Evolutionary conservation across 2,329 filamentous ascomycete species (phyloP), one percentile per base, ranked within the genome.

Genomic region (Fusarium sp.): DNA sequence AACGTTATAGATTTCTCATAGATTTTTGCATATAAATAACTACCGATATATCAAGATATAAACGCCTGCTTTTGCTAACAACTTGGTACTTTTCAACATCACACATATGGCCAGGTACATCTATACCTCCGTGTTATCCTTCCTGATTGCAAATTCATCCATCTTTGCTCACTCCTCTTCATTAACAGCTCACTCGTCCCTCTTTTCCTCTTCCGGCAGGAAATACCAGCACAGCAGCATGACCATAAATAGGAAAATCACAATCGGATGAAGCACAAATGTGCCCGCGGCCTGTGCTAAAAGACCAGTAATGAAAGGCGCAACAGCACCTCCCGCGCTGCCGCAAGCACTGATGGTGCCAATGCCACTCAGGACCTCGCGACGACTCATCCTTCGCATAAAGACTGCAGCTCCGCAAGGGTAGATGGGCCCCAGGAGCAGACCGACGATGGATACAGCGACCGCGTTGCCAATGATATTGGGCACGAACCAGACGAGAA

Each of bases 401-500:
- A 94, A 91, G 7, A 93, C 85, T 1, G 89, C 88, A 5, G 89
- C 87, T 0, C 91, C 89, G 78, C 92, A 95, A 0, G 94, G 93
- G 78, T 95, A 97, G 6, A 97, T 87, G 0, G 94, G 94, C 0
- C 94, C 94, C 1, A 97, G 85, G 33, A 96, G 81, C 9, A 96
- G 82, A 14, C 94, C 94, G 20, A 96, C 87, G 27, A 96, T 83
- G 81, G 90, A 84, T 5, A 93, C 88, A 4, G 90, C 88, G 2
- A 93, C 91, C 20, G 91, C 90, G 73, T 93, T 87, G 16, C 91
- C 91, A 35, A 93, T 84, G n/a, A 95, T 84, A 78, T 94, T 94
- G 1, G 93, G 93, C 29, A 95, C 88, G 35, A 90, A 84, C 94
- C 94, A 96, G 11, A 94, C 91, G 29, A 96, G 84, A n/a, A 95